These are phyloP conservation scores for Phytophthora constricta DNA, from an alignment of 352 stramenopile species.

Conservation along the genomic window DNA sequence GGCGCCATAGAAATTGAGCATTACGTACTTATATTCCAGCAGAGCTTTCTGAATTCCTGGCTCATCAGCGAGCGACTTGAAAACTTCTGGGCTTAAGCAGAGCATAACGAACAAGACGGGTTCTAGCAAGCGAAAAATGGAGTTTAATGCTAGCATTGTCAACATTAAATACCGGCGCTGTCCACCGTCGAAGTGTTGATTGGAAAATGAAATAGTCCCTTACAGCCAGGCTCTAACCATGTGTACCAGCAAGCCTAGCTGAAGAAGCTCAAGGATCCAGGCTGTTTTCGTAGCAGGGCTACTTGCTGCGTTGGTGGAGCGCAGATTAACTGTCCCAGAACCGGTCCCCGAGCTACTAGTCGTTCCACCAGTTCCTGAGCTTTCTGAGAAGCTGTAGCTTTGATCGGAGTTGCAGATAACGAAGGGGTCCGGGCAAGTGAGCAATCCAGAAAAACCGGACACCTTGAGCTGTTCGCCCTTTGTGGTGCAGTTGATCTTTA, in stretches of 20 bases:
- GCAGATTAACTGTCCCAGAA: constrained; percentile 21
- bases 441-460: constrained; percentile 51
- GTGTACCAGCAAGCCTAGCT: neutral
- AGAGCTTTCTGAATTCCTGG: constrained; percentile 38
- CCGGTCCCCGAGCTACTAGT: constrained; percentile 1
- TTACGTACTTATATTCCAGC: constrained; percentile 30
- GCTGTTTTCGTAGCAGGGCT: neutral
- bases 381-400: constrained; percentile 23
- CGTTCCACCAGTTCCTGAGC: constrained; percentile 4
- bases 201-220: constrained; percentile 17
- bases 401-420: constrained; percentile 55
- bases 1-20: constrained; percentile 26
- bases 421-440: constrained; percentile 77
- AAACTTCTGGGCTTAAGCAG: constrained; percentile 26
- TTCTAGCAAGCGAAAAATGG: neutral
- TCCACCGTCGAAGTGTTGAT: neutral
- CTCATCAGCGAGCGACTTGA: constrained; percentile 33
- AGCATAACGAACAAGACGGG: neutral
- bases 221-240: neutral
- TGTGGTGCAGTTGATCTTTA: constrained; percentile 54
- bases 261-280: constrained; percentile 5
- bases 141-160: neutral
- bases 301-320: constrained; percentile 16
- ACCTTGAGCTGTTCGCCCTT: constrained; percentile 55
- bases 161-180: too few relatives aligned